These are phyloP conservation scores for Berkeleyomyces rouxiae DNA, from an alignment of 2,329 filamentous ascomycete genomes.

Conservation along the genomic window DNA sequence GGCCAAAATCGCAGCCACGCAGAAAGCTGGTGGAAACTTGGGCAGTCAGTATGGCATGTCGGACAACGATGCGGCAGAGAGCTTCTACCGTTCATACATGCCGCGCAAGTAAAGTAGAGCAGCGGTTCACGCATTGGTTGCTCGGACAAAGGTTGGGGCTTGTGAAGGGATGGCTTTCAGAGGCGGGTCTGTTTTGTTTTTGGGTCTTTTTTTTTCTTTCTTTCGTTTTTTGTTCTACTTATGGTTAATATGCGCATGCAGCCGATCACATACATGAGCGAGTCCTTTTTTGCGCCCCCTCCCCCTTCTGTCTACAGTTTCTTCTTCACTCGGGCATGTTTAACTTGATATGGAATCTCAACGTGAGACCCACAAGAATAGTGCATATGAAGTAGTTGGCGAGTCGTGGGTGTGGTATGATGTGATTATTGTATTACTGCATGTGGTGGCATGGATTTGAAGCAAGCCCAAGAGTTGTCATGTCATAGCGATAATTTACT, in stretches of 20 bases:
- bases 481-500: slow-evolving; percentile 24
- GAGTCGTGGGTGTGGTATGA: background rate
- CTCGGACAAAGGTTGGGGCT: background rate
- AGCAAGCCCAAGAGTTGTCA: background rate
- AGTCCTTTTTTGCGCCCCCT: background rate
- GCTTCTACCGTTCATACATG: slow-evolving; percentile 82
- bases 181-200: background rate
- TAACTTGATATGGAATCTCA: background rate
- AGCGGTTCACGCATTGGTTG: background rate
- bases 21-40: slow-evolving; percentile 56
- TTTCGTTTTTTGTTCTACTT: slow-evolving; percentile 2
- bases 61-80: slow-evolving; percentile 61
- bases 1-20: slow-evolving; percentile 64
- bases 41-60: slow-evolving; percentile 39
- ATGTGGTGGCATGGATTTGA: background rate
- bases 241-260: background rate
- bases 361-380: background rate
- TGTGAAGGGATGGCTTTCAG: background rate
- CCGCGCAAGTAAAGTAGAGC: slow-evolving; percentile 40
- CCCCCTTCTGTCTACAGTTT: background rate
- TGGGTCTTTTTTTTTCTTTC: background rate
- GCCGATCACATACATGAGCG: slow-evolving; percentile 2
- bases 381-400: background rate
- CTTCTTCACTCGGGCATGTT: background rate
- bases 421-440: background rate